phyloP scores from a whole-genome alignment of 164 flowering plant genomes.

The Cinnamomum chago region DNA sequence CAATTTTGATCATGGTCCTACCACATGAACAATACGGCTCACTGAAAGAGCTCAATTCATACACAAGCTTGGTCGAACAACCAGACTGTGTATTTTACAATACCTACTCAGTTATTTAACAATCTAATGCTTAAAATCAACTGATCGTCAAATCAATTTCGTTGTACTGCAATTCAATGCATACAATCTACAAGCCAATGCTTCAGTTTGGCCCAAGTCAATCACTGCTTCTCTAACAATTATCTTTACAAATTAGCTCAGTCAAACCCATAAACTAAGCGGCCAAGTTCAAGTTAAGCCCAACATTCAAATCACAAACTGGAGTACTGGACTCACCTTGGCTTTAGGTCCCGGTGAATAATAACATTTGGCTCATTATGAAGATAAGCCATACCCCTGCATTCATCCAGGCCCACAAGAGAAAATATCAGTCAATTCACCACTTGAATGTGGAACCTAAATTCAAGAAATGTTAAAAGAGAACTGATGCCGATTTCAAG shows the following conservation, averaged over 20 bases:
- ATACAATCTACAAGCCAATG: too few relatives aligned
- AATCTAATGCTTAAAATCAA: too few relatives aligned
- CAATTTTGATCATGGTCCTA: not conserved
- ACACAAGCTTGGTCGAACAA: not conserved
- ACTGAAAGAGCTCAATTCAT: not conserved
- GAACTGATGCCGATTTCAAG: too few relatives aligned
- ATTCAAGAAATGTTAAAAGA: too few relatives aligned
- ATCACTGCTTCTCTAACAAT: too few relatives aligned
- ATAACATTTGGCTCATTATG: slow-evolving; percentile 98
- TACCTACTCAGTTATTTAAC: too few relatives aligned
- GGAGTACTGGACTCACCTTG: slow-evolving; percentile 53
- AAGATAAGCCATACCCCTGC: slow-evolving; percentile 97
- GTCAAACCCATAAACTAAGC: not conserved
- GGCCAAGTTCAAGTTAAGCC: not conserved
- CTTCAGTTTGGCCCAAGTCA: too few relatives aligned
- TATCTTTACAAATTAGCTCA: too few relatives aligned
- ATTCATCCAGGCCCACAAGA: not conserved
- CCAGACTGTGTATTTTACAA: too few relatives aligned
- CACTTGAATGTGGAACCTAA: not conserved
- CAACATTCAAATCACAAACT: not conserved
- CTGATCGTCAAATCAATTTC: too few relatives aligned
- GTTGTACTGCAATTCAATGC: too few relatives aligned
- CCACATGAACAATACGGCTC: not conserved
- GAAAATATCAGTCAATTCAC: not conserved
- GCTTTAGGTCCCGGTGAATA: slow-evolving; percentile 92